Evolutionary conservation across 1,139 yeast species (phyloP), one percentile per base, ranked within the genome.

Genomic region (Hyphopichia burtonii): DNA sequence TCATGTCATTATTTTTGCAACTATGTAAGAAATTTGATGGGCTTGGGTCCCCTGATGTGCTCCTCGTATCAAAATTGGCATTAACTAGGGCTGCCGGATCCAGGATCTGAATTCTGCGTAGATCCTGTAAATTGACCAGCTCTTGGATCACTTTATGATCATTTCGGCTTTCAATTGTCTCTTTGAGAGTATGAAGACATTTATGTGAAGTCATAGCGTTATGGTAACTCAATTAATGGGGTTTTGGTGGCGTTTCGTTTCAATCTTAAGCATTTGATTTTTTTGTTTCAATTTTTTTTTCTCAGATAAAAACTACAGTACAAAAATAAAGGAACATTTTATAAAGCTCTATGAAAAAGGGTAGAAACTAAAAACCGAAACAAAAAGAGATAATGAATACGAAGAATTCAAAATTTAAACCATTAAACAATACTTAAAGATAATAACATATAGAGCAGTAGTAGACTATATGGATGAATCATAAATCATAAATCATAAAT

Each of bases 401-500:
- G 36, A 22, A 34, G 28, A 22, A 34, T 16, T 34, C 12, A 20
- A 19, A 34, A 34, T 4, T 11, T 12, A 11, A n/a, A 19, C 36
- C 36, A 12, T 34, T 28, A 34, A 34, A 34, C 36, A 34, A 34
- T 20, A 15, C n/a, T 30, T 8, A 30, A 30, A 30, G 17, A 30
- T 4, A 30, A 30, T 7, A 11, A n/a, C 9, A 30, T 5, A n/a
- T 8, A 14, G 3, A 30, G 6, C 3, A 14, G 3, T 30, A n/a
- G 7, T n/a, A 30, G 14, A 30, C 16, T n/a, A n/a, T n/a, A n/a
- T n/a, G n/a, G n/a, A n/a, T 12, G 15, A 27, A 27, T 27, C n/a
- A 27, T 11, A 5, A 27, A 27, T 27, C 11, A 10, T 11, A 27
- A 10, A 27, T 12, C 31, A 20, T 12, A 27, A 27, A 27, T 7